Evolutionary conservation across 257 asterid species (phyloP).

Genomic region (Mitragyna speciosa): DNA sequence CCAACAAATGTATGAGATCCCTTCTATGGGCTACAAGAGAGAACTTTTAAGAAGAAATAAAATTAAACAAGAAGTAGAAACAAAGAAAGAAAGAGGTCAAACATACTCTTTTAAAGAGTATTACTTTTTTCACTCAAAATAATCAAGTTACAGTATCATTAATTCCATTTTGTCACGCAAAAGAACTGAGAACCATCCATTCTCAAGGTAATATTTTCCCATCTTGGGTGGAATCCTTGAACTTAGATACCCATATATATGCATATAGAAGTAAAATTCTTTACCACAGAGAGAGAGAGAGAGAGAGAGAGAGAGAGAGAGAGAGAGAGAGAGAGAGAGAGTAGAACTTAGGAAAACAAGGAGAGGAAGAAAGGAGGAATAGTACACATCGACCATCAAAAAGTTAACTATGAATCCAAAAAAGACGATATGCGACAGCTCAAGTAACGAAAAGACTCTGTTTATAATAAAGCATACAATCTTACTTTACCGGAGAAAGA

Average conservation of each 20-base stretch:
- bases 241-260: not conserved
- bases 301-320: not conserved
- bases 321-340: not conserved
- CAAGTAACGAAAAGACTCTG: not conserved
- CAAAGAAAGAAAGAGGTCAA: not conserved
- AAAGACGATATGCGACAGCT: not conserved
- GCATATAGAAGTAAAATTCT: not conserved
- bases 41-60: not conserved
- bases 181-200: not conserved
- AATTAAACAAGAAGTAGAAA: not conserved
- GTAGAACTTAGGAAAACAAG: not conserved
- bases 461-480: not conserved
- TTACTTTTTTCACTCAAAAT: not conserved
- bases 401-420: not conserved
- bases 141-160: not conserved
- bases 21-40: not conserved
- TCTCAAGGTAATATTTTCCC: not conserved
- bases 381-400: not conserved
- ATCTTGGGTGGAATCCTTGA: not conserved
- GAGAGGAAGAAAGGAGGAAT: not conserved
- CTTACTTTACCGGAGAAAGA: not conserved
- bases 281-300: not conserved
- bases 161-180: not conserved
- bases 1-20: not conserved
- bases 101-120: not conserved